Conservation (phyloP, 2,329 filamentous ascomycete genomes). For the Exserohilum turcica region DNA sequence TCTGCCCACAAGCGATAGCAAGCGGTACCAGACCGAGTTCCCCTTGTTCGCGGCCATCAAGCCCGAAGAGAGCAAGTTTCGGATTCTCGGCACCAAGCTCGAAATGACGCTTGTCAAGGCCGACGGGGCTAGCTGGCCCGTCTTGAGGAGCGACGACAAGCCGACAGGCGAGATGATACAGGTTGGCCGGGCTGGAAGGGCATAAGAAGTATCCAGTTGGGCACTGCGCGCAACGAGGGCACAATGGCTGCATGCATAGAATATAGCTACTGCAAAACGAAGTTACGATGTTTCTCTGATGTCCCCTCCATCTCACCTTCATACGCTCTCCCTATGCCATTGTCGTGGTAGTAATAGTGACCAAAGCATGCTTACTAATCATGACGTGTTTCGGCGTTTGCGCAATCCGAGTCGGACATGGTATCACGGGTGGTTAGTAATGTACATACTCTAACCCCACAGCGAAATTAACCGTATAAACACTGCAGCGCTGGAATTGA, state of each 20-base stretch:
- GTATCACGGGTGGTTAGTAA: conserved; percentile 33
- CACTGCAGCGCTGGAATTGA: neutral
- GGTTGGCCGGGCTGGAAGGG: conserved; percentile 72
- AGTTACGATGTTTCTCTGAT: conserved; percentile 1
- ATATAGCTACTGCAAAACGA: conserved; percentile 4
- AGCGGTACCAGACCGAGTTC: conserved; percentile 76
- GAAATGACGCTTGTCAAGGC: conserved; percentile 77
- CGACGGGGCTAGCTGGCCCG: conserved; percentile 81
- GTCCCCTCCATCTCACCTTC: too few species aligned
- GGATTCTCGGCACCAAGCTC: conserved; percentile 86
- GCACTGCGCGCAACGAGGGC: conserved; percentile 1
- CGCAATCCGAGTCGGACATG: conserved; percentile 27
- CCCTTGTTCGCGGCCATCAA: conserved; percentile 80
- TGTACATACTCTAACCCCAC: too few species aligned
- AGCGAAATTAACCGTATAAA: neutral
- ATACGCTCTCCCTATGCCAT: too few species aligned
- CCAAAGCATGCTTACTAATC: conserved; percentile 31
- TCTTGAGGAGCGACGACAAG: conserved; percentile 77
- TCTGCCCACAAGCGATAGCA: conserved; percentile 82
- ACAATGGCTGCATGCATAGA: neutral
- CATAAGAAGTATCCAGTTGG: too few species aligned
- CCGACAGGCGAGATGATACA: conserved; percentile 83
- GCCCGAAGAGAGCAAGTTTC: conserved; percentile 73
- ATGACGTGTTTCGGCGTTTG: conserved; percentile 34
- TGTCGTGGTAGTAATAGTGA: neutral